Base-by-base conservation (phyloP, 805 yeast species). In the Lipomyces sp. region DNA sequence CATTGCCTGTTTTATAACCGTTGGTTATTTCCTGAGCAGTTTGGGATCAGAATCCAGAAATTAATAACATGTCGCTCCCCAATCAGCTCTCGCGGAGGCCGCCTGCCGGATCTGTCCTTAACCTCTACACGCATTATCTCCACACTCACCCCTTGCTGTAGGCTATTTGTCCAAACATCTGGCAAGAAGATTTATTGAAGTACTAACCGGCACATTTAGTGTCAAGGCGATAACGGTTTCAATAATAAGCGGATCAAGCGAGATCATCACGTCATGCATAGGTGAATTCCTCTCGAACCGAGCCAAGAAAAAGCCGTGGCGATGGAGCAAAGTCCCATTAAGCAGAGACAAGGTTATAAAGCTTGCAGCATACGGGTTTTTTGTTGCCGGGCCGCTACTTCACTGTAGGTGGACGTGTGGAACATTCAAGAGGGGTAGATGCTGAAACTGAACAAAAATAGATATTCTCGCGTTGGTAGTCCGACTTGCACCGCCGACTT, bases 371-470 rank as follows among this genome's bases (percentile, higher is more conserved):
- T 62, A 62, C 53, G 64, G 64, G 10, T 34, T 57, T 24, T n/a
- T 37, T 30, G 61, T 62, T 15, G 60, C 64, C n/a, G 64, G 64
- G 4, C 64, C 64, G 15, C 57, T 62, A 8, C 53, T 57, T 13
- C 64, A 62, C 34, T 57, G 64, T 62, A 35, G 18, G 64, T 34
- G 8, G 48, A n/a, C 48, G 15, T n/a, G 15, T 42, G 2, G 48
- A 11, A 18, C n/a, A 18, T n/a, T n/a, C n/a, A 15, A 15, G 48
- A 42, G 15, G 24, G 35, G 35, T n/a, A n/a, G 48, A 15, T 42
- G 24, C 48, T 42, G 48, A 42, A n/a, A 18, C 18, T n/a, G n/a
- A n/a, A n/a, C n/a, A 42, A 15, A 18, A 13, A 13, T 15, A 42
- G 48, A 42, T 42, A 42, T 42, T 4, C 64, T 55, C 50, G 50